These are phyloP conservation scores for Yamadazyma kanchanaburiensis DNA, from an alignment of 1,139 yeast species.

Conservation along the genomic window DNA sequence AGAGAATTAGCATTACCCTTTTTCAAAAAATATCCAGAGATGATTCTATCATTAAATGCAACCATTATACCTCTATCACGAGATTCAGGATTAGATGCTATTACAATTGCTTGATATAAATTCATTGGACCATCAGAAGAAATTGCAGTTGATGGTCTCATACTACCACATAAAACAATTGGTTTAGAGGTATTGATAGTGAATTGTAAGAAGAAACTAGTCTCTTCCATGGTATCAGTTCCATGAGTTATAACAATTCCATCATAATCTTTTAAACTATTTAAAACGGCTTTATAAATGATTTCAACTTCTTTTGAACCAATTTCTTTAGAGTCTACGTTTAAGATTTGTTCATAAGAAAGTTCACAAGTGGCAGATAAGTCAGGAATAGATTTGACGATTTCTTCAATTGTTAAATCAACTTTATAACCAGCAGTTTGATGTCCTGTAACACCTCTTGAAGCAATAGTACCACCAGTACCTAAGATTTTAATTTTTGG, in stretches of 20 bases:
- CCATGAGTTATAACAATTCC: conserved; percentile 71
- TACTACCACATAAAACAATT: conserved; percentile 66
- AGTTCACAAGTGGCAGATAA: conserved; percentile 54
- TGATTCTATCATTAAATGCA: conserved; percentile 63
- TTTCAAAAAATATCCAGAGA: conserved; percentile 67
- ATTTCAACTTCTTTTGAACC: conserved; percentile 36
- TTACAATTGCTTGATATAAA: conserved; percentile 64
- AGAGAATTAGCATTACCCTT: conserved; percentile 67
- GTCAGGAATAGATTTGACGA: conserved; percentile 58
- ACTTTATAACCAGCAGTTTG: conserved; percentile 70
- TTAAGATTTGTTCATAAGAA: conserved; percentile 63
- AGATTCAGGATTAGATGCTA: conserved; percentile 51
- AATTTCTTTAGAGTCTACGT: conserved; percentile 63
- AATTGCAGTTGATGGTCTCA: conserved; percentile 70
- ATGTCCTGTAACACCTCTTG: conserved; percentile 53
- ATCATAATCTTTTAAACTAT: conserved; percentile 45
- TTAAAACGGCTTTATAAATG: conserved; percentile 39
- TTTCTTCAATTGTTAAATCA: conserved; percentile 62
- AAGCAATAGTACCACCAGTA: conserved; percentile 74
- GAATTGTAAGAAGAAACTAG: conserved; percentile 63
- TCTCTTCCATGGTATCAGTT: conserved; percentile 70
- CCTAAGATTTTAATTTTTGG: conserved; percentile 59
- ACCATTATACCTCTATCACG: conserved; percentile 60
- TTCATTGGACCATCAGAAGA: conserved; percentile 76
- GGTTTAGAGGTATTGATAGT: conserved; percentile 58